These are phyloP conservation scores for Neurospora sp. DNA, from an alignment of 495 filamentous ascomycete genomes.

Conservation along the genomic window DNA sequence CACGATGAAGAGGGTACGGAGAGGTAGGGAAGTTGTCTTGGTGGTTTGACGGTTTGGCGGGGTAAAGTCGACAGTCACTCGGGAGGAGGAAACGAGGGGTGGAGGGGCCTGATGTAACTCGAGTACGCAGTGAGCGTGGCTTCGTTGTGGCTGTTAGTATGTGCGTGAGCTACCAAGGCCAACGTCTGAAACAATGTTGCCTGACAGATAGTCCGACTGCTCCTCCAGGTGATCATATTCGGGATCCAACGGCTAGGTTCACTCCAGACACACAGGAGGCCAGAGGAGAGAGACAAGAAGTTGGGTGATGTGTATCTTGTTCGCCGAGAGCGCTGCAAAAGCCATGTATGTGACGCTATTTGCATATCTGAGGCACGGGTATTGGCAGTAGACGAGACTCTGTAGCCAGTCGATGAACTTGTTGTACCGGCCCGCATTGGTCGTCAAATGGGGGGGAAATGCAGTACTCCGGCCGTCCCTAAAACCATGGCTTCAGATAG, in stretches of 20 bases:
- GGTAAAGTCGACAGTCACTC: not conserved
- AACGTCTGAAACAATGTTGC: not conserved
- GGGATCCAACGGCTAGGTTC: not conserved
- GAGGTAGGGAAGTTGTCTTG: not conserved
- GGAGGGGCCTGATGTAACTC: not conserved
- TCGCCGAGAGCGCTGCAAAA: not conserved
- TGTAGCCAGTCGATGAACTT: not conserved
- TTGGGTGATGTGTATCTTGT: not conserved
- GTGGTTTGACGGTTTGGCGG: not conserved
- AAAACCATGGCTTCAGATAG: not conserved
- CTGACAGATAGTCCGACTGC: not conserved
- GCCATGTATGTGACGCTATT: not conserved
- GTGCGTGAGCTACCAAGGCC: not conserved
- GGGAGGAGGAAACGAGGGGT: not conserved
- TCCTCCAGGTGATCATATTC: not conserved
- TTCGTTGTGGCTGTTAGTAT: not conserved
- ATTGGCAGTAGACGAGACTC: not conserved
- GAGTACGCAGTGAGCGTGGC: not conserved
- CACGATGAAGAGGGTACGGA: not conserved
- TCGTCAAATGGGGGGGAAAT: not conserved
- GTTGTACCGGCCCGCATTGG: not conserved
- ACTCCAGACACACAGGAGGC: not conserved
- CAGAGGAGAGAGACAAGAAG: not conserved
- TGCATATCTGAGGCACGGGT: not conserved
- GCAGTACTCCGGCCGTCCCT: not conserved